phyloP scores from a whole-genome alignment of 331 rosid species.

The Ulmus americana region DNA sequence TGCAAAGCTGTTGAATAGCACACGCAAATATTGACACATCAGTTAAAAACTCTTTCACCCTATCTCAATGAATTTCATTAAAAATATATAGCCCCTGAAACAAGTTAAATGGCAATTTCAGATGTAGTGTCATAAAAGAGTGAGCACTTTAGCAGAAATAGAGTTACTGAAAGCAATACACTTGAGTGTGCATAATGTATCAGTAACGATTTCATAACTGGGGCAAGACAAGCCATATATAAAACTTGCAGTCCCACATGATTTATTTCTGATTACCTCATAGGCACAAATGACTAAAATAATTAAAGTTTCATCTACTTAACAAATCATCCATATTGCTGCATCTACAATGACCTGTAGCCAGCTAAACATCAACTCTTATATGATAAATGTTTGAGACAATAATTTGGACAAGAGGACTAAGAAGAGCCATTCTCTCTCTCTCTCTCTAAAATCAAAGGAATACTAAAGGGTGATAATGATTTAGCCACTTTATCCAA shows the following conservation, averaged over 20 bases:
- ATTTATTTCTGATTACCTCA: too few relatives aligned
- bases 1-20: slow-evolving; percentile 56
- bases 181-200: too few relatives aligned
- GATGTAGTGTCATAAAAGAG: background rate
- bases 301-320: background rate
- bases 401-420: too few relatives aligned
- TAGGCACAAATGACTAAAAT: background rate
- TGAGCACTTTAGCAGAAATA: too few relatives aligned
- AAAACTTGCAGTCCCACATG: too few relatives aligned
- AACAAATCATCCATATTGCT: background rate
- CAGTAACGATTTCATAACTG: too few relatives aligned
- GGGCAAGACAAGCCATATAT: too few relatives aligned
- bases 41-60: background rate
- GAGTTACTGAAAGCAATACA: too few relatives aligned
- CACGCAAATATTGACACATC: slow-evolving; percentile 21
- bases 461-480: background rate
- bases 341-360: background rate
- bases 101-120: background rate
- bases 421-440: too few relatives aligned
- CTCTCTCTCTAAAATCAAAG: background rate
- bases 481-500: background rate
- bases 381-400: too few relatives aligned
- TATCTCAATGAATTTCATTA: background rate
- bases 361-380: background rate
- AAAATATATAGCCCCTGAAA: background rate